Percentiles rank a stretch among this genome's conserved stretches.
phyloP scores from a whole-genome alignment of 2,329 filamentous ascomycete genomes.

The Colletotrichum melonis region DNA sequence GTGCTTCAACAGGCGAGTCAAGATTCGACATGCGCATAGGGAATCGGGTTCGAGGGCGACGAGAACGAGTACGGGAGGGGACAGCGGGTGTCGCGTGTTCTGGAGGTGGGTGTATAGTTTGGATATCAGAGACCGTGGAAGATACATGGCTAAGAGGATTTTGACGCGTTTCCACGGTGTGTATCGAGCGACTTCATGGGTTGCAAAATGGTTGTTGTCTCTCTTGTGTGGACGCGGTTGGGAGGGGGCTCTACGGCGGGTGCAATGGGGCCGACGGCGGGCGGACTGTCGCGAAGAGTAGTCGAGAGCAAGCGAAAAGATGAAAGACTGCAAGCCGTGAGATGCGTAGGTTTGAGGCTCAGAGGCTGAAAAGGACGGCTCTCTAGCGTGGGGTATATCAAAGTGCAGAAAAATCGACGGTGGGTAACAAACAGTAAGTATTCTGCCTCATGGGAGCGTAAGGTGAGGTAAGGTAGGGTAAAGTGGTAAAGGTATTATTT shows the following conservation, averaged over 20 bases:
- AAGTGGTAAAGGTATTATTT: neutral
- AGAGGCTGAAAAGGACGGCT: neutral
- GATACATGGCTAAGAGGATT: conserved; percentile 77
- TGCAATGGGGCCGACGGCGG: neutral
- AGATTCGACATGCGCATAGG: conserved; percentile 93
- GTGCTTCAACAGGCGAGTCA: conserved; percentile 92
- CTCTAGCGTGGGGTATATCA: neutral
- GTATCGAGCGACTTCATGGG: conserved; percentile 47
- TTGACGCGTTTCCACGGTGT: conserved; percentile 45
- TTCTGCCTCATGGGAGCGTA: neutral
- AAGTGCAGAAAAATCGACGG: neutral
- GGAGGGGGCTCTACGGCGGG: neutral
- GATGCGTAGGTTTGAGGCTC: neutral
- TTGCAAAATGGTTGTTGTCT: conserved; percentile 17
- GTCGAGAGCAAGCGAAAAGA: neutral
- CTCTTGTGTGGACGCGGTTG: neutral
- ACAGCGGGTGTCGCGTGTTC: conserved; percentile 87
- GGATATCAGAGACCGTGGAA: conserved; percentile 88
- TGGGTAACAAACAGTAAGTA: neutral
- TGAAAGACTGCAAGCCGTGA: neutral
- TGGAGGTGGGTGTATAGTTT: conserved; percentile 93
- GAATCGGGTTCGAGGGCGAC: conserved; percentile 95
- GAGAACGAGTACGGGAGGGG: conserved; percentile 89
- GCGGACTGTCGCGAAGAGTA: neutral
- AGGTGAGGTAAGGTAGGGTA: neutral